phyloP scores from a whole-genome alignment of 208 protist species.

The Willaertia magna region DNA sequence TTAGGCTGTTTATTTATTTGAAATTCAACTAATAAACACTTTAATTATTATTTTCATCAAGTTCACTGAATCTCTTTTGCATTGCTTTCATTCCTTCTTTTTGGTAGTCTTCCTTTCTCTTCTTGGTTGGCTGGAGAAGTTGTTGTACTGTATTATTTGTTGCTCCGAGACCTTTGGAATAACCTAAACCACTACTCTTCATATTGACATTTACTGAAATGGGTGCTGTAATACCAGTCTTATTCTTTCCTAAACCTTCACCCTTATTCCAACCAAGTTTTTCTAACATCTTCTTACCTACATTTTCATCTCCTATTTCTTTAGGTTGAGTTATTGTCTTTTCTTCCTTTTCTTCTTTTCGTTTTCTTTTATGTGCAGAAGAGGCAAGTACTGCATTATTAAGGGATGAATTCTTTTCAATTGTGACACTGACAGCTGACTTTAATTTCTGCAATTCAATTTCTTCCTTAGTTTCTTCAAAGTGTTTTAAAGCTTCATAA shows the following conservation, averaged over 20 bases:
- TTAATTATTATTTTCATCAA: no score
- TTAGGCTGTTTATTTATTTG: no score
- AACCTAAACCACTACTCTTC: not conserved
- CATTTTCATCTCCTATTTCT: not conserved
- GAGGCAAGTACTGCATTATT: not conserved
- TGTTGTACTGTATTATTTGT: no score
- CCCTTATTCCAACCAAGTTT: slow-evolving; percentile 1
- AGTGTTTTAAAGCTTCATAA: not conserved
- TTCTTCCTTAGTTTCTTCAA: not conserved
- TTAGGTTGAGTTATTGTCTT: not conserved
- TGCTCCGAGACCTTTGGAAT: not conserved
- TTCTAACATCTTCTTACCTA: slow-evolving; percentile 8
- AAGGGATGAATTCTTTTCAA: not conserved
- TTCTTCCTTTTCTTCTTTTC: not conserved
- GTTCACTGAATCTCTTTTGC: not conserved
- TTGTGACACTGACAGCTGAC: no score
- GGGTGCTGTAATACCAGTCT: not conserved
- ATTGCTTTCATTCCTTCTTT: not conserved
- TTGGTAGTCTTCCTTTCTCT: not conserved
- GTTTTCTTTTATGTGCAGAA: not conserved
- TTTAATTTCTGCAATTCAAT: no score
- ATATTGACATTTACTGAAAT: not conserved
- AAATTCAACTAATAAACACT: no score
- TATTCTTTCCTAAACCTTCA: slow-evolving; percentile 1
- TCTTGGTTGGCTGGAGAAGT: no score